These are phyloP conservation scores for Vitis rupestris DNA, from an alignment of 164 flowering plant genomes.

Conservation along the genomic window DNA sequence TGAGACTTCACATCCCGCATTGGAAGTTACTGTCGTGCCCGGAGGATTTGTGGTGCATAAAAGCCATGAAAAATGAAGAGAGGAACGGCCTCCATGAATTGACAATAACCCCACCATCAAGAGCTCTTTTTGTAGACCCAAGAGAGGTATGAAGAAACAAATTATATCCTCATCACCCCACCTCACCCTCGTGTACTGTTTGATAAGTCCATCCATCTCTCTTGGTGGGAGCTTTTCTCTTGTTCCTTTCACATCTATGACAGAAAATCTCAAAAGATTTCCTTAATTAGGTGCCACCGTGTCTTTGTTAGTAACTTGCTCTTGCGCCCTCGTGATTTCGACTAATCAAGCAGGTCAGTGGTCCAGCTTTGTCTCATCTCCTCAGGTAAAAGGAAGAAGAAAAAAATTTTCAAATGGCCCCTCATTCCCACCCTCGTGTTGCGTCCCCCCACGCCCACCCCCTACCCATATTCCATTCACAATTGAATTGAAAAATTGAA, in stretches of 20 bases:
- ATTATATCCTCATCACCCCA: background rate
- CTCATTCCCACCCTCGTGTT: background rate
- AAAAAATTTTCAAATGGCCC: background rate
- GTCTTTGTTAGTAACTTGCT: slow-evolving; percentile 12
- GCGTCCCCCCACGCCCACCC: too few relatives aligned
- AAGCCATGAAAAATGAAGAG: slow-evolving; percentile 34
- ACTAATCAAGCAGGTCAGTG: slow-evolving; percentile 21
- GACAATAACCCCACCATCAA: slow-evolving; percentile 28
- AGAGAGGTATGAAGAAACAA: slow-evolving; percentile 49
- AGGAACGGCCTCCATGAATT: slow-evolving; percentile 11
- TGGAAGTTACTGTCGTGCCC: slow-evolving; percentile 58
- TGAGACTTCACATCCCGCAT: slow-evolving; percentile 52
- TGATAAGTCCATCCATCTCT: slow-evolving; percentile 13
- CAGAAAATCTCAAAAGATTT: slow-evolving; percentile 31
- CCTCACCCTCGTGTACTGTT: slow-evolving; percentile 12
- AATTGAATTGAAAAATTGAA: too few relatives aligned
- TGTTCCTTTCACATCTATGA: slow-evolving; percentile 29
- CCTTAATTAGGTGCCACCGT: slow-evolving; percentile 43
- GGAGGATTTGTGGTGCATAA: slow-evolving; percentile 77
- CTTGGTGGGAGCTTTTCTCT: slow-evolving; percentile 15
- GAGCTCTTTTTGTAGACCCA: slow-evolving; percentile 70
- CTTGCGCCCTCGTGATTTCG: slow-evolving; percentile 17
- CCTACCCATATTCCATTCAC: too few relatives aligned
- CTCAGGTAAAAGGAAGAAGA: background rate
- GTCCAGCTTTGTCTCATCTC: slow-evolving; percentile 17